Evolutionary conservation across 495 filamentous ascomycete species (phyloP).

Genomic region (Jackrogersella minutella): DNA sequence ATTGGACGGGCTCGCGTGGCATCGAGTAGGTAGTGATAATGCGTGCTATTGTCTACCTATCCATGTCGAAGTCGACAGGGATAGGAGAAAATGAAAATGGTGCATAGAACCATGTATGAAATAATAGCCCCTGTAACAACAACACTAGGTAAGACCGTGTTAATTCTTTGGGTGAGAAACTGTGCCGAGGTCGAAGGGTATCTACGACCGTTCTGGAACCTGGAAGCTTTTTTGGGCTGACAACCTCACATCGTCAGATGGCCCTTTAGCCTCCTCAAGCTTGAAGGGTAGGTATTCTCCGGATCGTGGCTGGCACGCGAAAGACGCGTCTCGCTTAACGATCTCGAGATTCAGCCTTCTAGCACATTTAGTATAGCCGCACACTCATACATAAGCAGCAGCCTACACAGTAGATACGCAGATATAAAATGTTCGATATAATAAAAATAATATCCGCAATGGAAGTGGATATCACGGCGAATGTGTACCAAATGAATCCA

Average conservation of each 20-base stretch:
- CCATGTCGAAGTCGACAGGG: constrained; percentile 36
- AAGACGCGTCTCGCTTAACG: constrained; percentile 29
- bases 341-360: constrained; percentile 32
- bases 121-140: constrained; percentile 28
- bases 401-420: too few species aligned
- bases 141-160: constrained; percentile 19
- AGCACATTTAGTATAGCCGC: background rate
- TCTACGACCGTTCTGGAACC: constrained; percentile 39
- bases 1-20: constrained; percentile 32
- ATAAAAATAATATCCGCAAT: constrained; percentile 9
- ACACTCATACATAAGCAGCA: background rate
- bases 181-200: constrained; percentile 32
- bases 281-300: constrained; percentile 20
- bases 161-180: constrained; percentile 17
- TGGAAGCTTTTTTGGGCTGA: constrained; percentile 28
- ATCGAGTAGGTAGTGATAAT: constrained; percentile 33
- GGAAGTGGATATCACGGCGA: constrained; percentile 25
- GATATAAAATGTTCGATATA: constrained; percentile 3
- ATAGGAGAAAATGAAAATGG: constrained; percentile 40
- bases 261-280: constrained; percentile 5
- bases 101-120: constrained; percentile 38
- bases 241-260: constrained; percentile 13
- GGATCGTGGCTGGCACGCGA: constrained; percentile 19
- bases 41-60: constrained; percentile 21
- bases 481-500: constrained; percentile 10